Evolutionary conservation across 768 basidiomycete genomes (phyloP).

Genomic region (Exsudoporus frostii): DNA sequence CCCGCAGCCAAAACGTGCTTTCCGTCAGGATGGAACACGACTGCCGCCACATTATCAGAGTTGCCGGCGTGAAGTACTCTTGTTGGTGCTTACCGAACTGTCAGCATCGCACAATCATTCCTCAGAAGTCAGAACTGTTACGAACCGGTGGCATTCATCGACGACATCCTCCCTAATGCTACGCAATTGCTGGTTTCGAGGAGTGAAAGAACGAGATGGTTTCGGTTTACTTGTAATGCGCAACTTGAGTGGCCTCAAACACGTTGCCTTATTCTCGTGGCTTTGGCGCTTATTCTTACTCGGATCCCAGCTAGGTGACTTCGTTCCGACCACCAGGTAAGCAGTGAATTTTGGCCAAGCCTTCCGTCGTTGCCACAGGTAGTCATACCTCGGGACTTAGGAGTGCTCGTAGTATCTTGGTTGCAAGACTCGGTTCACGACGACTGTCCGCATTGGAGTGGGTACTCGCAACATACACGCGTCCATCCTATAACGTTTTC

Average conservation of each 20-base stretch:
- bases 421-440: too few relatives aligned
- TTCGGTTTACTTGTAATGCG: neutral
- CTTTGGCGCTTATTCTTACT: too few relatives aligned
- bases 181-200: neutral
- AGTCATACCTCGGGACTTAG: too few relatives aligned
- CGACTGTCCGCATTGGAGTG: too few relatives aligned
- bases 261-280: too few relatives aligned
- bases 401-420: too few relatives aligned
- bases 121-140: too few relatives aligned
- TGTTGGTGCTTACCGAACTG: neutral
- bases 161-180: neutral
- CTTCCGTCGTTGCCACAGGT: too few relatives aligned
- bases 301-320: neutral
- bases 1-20: neutral
- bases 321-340: neutral
- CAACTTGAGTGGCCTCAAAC: too few relatives aligned
- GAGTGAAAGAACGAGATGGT: neutral
- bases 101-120: neutral
- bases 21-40: neutral
- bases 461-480: too few relatives aligned
- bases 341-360: slow-evolving; percentile 16
- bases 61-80: neutral
- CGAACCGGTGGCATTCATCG: neutral
- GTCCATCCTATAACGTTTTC: too few relatives aligned
- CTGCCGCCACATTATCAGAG: too few relatives aligned